Evolutionary conservation across 805 yeast species (phyloP).

Genomic region (Candida xyloterini): DNA sequence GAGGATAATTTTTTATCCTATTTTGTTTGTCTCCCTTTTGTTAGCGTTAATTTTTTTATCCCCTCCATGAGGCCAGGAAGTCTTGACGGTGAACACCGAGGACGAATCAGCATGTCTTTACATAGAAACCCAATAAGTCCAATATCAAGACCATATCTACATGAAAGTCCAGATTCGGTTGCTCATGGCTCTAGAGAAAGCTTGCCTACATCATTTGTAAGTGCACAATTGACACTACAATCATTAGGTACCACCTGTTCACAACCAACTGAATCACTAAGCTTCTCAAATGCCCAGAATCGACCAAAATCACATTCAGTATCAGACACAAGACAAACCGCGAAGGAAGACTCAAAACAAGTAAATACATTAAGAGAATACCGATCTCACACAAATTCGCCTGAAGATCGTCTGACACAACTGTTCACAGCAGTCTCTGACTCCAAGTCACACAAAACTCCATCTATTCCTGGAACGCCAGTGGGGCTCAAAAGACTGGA

Average conservation of each 20-base stretch:
- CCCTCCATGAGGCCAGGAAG: slow-evolving; percentile 2
- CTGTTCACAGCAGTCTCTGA: not conserved
- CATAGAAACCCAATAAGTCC: not conserved
- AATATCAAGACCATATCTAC: not conserved
- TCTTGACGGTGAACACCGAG: not conserved
- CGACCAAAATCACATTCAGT: slow-evolving; percentile 2
- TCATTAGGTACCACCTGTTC: not conserved
- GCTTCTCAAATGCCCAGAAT: not conserved
- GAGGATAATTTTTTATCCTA: slow-evolving; percentile 3
- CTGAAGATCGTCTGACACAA: not conserved
- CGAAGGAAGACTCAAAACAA: not conserved
- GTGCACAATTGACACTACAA: slow-evolving; percentile 8
- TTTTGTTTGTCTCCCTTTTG: slow-evolving; percentile 6
- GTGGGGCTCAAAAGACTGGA: slow-evolving; percentile 6
- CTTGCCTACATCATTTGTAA: slow-evolving; percentile 1
- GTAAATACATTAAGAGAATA: not conserved
- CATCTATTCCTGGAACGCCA: slow-evolving; percentile 15
- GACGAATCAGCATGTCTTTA: slow-evolving; percentile 1
- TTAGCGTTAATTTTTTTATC: slow-evolving; percentile 4
- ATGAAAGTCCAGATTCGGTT: not conserved
- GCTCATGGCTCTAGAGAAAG: slow-evolving; percentile 1
- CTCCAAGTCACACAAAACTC: not conserved
- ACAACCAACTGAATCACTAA: not conserved
- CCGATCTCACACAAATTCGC: slow-evolving; percentile 2
- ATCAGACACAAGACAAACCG: not conserved